Conservation (phyloP, 2,329 filamentous ascomycete species). For the Laburnicola sp. region DNA sequence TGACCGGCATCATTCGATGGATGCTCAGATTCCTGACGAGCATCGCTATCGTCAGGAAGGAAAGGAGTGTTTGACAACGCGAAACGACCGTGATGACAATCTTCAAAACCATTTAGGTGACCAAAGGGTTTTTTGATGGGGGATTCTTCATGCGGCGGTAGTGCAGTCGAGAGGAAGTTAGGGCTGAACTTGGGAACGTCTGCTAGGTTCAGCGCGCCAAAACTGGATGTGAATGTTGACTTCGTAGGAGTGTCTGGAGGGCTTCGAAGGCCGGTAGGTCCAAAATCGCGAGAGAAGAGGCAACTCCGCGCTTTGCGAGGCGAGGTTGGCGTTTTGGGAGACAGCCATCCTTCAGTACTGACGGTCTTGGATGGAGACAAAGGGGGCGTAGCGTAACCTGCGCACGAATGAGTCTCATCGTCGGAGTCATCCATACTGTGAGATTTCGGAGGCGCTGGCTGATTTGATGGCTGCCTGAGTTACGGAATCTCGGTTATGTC, state of each 20-base stretch:
- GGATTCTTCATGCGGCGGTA: slow-evolving; percentile 17
- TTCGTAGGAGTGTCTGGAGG: slow-evolving; percentile 33
- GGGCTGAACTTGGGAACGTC: slow-evolving; percentile 15
- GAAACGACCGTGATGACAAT: slow-evolving; percentile 7
- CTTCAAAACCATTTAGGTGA: not conserved
- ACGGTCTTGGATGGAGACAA: slow-evolving; percentile 41
- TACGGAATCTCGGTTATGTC: slow-evolving; percentile 27
- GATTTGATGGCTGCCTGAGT: slow-evolving; percentile 10
- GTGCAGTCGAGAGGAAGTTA: slow-evolving; percentile 2
- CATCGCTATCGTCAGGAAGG: not conserved
- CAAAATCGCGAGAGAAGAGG: slow-evolving; percentile 24
- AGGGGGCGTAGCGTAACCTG: slow-evolving; percentile 35
- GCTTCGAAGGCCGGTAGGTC: slow-evolving; percentile 11
- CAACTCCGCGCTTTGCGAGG: slow-evolving; percentile 36
- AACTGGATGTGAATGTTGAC: slow-evolving; percentile 16
- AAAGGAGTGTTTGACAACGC: slow-evolving; percentile 18
- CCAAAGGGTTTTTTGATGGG: slow-evolving; percentile 11
- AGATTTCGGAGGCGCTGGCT: slow-evolving; percentile 9
- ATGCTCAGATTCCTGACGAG: not conserved
- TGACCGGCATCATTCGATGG: not conserved
- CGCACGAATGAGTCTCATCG: slow-evolving; percentile 17
- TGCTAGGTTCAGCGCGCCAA: slow-evolving; percentile 21
- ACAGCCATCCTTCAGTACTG: slow-evolving; percentile 37
- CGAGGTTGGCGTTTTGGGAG: slow-evolving; percentile 37
- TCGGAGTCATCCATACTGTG: slow-evolving; percentile 30